Evolutionary conservation across 106 monocot genomes (phyloP).

Genomic region (Chionographis japonica): DNA sequence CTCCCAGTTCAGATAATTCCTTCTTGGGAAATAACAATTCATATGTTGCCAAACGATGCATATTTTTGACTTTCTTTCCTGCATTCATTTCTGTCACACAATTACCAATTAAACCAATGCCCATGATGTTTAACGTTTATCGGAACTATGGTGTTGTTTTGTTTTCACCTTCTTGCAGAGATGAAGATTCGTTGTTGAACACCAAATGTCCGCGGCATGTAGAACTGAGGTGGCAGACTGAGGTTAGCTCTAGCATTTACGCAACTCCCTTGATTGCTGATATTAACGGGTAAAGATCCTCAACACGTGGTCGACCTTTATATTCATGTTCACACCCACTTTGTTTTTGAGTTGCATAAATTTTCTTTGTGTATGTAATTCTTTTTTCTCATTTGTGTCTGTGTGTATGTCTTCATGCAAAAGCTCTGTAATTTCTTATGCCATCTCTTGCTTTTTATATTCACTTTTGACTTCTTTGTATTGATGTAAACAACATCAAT

Average conservation of each 20-base stretch:
- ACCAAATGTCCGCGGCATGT: conserved; percentile 74
- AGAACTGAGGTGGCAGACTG: conserved; percentile 96
- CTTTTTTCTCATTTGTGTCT: no score
- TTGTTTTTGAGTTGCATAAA: neutral
- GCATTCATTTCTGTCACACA: neutral
- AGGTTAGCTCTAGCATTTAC: conserved; percentile 94
- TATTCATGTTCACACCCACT: neutral
- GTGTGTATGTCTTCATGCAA: no score
- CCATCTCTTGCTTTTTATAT: no score
- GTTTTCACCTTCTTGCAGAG: conserved; percentile 36
- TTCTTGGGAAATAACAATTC: no score
- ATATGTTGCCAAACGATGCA: no score
- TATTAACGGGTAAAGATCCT: conserved; percentile 65
- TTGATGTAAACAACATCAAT: no score
- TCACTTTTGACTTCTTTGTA: no score
- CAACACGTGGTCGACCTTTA: neutral
- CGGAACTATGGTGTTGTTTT: neutral
- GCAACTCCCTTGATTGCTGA: conserved; percentile 91
- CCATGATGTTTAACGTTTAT: neutral
- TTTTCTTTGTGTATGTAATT: no score
- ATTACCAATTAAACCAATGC: neutral
- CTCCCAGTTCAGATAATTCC: no score
- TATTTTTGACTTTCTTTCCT: no score
- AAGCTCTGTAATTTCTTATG: no score
- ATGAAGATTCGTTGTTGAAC: conserved; percentile 84